Conservation (phyloP, 768 basidiomycete genomes). For the Tubosaeta brunneosetosa region DNA sequence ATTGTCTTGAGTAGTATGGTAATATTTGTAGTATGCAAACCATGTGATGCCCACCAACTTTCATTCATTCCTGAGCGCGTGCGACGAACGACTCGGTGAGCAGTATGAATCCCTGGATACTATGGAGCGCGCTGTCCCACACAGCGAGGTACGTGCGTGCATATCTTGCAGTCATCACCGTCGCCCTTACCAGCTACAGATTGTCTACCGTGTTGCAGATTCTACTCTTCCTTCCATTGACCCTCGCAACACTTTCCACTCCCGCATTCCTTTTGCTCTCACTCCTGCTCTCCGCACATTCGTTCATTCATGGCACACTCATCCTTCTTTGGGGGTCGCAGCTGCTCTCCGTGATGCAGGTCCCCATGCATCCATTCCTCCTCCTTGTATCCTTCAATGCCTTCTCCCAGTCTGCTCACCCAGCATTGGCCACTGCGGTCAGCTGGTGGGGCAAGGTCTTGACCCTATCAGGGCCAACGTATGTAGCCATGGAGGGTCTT, state of each 20-base stretch:
- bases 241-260: conserved; percentile 75
- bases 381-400: conserved; percentile 84
- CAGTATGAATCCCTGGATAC: conserved; percentile 51
- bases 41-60: not conserved
- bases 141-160: conserved; percentile 48
- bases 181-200: conserved; percentile 34
- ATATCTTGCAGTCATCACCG: not conserved
- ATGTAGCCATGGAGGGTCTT: conserved; percentile 78
- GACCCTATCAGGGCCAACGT: conserved; percentile 67
- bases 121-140: conserved; percentile 63
- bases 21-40: not conserved
- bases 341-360: conserved; percentile 70
- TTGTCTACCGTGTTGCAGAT: conserved; percentile 77
- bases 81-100: not conserved
- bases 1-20: conserved; percentile 8
- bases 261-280: conserved; percentile 79
- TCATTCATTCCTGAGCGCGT: not conserved
- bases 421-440: conserved; percentile 52
- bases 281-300: conserved; percentile 68
- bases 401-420: conserved; percentile 62
- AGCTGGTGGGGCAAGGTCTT: conserved; percentile 72
- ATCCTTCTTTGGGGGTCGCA: conserved; percentile 66
- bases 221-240: conserved; percentile 78
- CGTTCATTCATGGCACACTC: conserved; percentile 79
- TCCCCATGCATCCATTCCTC: conserved; percentile 83